These are phyloP conservation scores for Phaeosphaeriaceae sp. DNA, from an alignment of 2,329 filamentous ascomycete genomes.

Conservation along the genomic window DNA sequence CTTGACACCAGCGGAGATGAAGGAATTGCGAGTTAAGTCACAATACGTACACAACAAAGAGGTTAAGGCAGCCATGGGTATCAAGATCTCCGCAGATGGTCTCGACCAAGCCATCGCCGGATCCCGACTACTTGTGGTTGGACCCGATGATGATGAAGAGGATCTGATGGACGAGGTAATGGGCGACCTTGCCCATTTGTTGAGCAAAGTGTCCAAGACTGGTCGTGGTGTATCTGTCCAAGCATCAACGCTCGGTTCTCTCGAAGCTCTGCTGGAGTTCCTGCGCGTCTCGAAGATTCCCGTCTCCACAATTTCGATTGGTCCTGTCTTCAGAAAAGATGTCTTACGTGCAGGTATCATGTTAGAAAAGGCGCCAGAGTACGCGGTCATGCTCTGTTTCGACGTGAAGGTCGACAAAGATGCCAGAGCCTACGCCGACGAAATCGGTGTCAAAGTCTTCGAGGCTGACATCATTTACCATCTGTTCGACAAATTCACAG, in stretches of 20 bases:
- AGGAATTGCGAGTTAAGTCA: conserved; percentile 93
- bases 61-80: conserved; percentile 96
- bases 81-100: conserved; percentile 97
- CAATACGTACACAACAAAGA: conserved; percentile 99
- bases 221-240: conserved; percentile 96
- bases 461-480: conserved; percentile 99
- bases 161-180: conserved; percentile 97
- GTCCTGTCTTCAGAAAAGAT: conserved; percentile 96
- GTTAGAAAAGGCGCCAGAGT: conserved; percentile 94
- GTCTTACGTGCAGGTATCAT: conserved; percentile 93
- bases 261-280: conserved; percentile 96
- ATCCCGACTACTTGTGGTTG: conserved; percentile 91
- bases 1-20: conserved; percentile 89
- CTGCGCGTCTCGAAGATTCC: conserved; percentile 95
- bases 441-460: conserved; percentile 96
- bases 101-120: conserved; percentile 96
- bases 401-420: conserved; percentile 99
- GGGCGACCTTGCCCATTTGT: conserved; percentile 87
- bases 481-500: conserved; percentile 94
- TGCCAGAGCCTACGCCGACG: conserved; percentile 86
- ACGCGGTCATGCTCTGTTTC: conserved; percentile 99
- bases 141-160: conserved; percentile 94
- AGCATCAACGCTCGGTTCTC: conserved; percentile 93
- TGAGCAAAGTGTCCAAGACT: conserved; percentile 89
- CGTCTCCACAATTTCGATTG: conserved; percentile 95